Conservation (phyloP, 164 flowering plant species). For the Berberis vulgaris region DNA sequence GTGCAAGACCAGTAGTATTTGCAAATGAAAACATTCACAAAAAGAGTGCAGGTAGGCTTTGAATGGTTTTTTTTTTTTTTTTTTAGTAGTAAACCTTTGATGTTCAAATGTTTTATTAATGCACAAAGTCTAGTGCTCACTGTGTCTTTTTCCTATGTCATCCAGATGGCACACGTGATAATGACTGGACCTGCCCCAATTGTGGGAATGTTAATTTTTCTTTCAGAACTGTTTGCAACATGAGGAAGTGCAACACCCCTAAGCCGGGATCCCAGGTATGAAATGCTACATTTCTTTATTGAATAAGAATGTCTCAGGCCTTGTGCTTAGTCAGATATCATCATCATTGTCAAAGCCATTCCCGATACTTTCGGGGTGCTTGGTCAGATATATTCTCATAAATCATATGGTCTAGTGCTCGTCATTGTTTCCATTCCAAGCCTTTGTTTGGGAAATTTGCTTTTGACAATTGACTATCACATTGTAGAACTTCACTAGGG, state of each 20-base stretch:
- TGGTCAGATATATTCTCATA: no score
- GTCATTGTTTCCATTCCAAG: no score
- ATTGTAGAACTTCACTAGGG: no score
- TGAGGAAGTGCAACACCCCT: slow-evolving; percentile 96
- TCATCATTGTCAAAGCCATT: not conserved
- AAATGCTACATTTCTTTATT: not conserved
- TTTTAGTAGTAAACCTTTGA: no score
- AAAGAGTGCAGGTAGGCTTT: slow-evolving; percentile 30
- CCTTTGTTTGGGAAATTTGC: no score
- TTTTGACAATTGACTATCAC: no score
- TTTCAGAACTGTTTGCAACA: slow-evolving; percentile 92
- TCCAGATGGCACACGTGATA: slow-evolving; percentile 67
- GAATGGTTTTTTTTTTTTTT: not conserved
- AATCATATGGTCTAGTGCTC: no score
- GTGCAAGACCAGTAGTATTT: slow-evolving; percentile 70
- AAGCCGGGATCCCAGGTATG: slow-evolving; percentile 97
- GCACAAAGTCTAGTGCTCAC: not conserved
- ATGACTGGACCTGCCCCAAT: slow-evolving; percentile 96
- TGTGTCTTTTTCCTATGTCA: not conserved
- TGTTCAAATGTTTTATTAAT: no score
- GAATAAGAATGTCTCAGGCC: not conserved
- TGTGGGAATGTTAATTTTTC: slow-evolving; percentile 97
- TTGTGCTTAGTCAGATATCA: not conserved
- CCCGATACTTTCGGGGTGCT: no score
- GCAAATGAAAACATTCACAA: slow-evolving; percentile 62